A percentile compares a stretch with the other conserved stretches of the same genome.
Conservation (phyloP, 768 basidiomycete species). For the Suillus spraguei region DNA sequence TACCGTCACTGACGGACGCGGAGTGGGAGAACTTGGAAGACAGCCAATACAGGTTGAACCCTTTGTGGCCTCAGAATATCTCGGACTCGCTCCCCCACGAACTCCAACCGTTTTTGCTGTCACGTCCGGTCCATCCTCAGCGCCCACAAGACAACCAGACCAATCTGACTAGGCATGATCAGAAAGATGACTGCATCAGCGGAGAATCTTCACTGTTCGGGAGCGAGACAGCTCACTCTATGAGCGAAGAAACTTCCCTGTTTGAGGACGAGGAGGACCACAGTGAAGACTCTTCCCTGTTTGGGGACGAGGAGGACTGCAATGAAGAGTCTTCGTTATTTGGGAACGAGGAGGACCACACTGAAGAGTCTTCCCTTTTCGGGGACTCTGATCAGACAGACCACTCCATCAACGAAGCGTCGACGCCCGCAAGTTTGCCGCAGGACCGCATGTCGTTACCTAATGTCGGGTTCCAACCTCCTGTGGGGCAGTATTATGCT, state of each 20-base stretch:
- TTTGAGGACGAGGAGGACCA: not conserved
- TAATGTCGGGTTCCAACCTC: not conserved
- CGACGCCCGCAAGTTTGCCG: not conserved
- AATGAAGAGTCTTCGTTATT: too few species aligned
- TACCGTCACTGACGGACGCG: constrained; percentile 21
- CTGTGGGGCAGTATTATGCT: not conserved
- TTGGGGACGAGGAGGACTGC: not conserved
- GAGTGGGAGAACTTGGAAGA: constrained; percentile 21
- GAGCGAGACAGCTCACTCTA: not conserved
- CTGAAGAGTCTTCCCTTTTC: not conserved
- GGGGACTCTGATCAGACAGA: not conserved
- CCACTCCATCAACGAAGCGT: not conserved
- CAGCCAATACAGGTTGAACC: constrained; percentile 14
- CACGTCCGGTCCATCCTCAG: constrained; percentile 5
- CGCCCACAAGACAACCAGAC: constrained; percentile 22
- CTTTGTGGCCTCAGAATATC: constrained; percentile 4
- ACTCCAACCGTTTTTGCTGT: constrained; percentile 25
- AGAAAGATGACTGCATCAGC: constrained; percentile 10
- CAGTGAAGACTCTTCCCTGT: not conserved
- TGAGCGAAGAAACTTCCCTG: not conserved
- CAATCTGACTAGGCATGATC: constrained; percentile 20
- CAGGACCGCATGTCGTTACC: not conserved
- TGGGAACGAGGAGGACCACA: too few species aligned
- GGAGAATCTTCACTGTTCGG: not conserved
- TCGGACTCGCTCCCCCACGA: constrained; percentile 23